Conservation (phyloP, 116 monocot genomes). For the Trichopus zeylanicus region DNA sequence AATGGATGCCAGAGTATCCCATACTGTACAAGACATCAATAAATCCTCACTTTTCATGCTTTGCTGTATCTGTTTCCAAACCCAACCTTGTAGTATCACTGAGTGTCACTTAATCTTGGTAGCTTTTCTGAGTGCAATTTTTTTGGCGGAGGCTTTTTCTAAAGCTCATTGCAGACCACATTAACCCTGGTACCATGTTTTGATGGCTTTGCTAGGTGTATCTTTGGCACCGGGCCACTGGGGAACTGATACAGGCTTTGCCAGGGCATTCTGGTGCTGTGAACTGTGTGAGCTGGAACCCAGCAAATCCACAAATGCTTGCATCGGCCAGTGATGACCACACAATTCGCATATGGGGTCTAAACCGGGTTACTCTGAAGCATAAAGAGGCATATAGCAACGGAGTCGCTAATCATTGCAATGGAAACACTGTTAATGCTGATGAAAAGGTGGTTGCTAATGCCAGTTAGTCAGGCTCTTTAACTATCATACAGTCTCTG, state of each 20-base stretch:
- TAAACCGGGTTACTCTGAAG: constrained; percentile 24
- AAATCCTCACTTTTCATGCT: too few species aligned
- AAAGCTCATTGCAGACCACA: too few species aligned
- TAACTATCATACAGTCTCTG: neutral
- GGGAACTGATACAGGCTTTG: constrained; percentile 49
- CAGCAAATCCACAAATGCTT: constrained; percentile 77
- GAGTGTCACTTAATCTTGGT: too few species aligned
- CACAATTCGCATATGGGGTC: constrained; percentile 78
- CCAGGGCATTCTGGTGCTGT: constrained; percentile 79
- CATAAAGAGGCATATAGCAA: constrained; percentile 43
- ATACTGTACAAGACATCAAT: too few species aligned
- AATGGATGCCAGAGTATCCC: too few species aligned
- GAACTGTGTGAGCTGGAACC: constrained; percentile 94
- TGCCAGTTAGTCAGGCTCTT: neutral
- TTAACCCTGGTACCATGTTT: too few species aligned
- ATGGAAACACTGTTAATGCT: constrained; percentile 18
- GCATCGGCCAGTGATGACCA: constrained; percentile 89
- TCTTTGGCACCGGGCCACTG: constrained; percentile 70
- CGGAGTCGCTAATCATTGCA: too few species aligned
- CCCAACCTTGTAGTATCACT: too few species aligned
- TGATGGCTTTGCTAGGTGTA: too few species aligned
- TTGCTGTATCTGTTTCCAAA: too few species aligned
- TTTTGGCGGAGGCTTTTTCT: too few species aligned
- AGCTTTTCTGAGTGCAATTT: too few species aligned
- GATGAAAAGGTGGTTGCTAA: constrained; percentile 30